phyloP scores from a whole-genome alignment of 2,329 filamentous ascomycete genomes.

The Thielaviopsis ethacetica region DNA sequence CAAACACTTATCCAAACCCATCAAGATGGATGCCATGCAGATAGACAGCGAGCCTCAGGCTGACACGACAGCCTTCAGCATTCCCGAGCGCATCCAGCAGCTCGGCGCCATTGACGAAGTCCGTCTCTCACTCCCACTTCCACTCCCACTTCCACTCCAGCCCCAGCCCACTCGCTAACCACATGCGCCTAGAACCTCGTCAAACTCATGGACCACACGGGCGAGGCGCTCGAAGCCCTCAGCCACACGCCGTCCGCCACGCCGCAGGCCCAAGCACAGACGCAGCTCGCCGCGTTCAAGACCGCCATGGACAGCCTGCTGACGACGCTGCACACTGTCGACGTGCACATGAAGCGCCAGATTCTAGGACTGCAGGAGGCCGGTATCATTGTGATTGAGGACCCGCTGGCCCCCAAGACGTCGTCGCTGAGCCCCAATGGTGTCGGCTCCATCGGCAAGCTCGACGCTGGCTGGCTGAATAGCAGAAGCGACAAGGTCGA shows the following conservation, averaged over 20 bases:
- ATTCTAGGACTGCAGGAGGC: slow-evolving; percentile 63
- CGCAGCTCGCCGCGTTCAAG: slow-evolving; percentile 41
- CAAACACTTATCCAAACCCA: neutral
- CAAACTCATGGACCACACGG: slow-evolving; percentile 27
- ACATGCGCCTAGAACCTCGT: slow-evolving; percentile 17
- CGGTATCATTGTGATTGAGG: slow-evolving; percentile 44
- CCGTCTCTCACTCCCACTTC: slow-evolving; percentile 3
- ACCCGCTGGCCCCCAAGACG: slow-evolving; percentile 13
- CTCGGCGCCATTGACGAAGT: slow-evolving; percentile 64
- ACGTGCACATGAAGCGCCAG: slow-evolving; percentile 58
- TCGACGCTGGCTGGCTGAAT: slow-evolving; percentile 84
- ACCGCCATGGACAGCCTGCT: slow-evolving; percentile 51
- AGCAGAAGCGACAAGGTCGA: slow-evolving; percentile 69
- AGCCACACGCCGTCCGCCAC: slow-evolving; percentile 19
- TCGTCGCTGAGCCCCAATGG: slow-evolving; percentile 36
- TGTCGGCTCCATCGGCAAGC: slow-evolving; percentile 36
- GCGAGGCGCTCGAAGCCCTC: slow-evolving; percentile 29
- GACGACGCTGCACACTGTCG: slow-evolving; percentile 53
- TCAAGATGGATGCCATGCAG: slow-evolving; percentile 6
- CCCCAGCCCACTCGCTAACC: neutral
- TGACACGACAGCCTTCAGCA: slow-evolving; percentile 37
- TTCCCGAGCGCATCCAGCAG: slow-evolving; percentile 64
- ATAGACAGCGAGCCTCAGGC: neutral
- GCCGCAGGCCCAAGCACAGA: slow-evolving; percentile 24
- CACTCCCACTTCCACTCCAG: slow-evolving; percentile 5